A percentile compares a stretch with the other conserved stretches of the same genome.
Conservation (phyloP, 1,139 yeast species). For the Suhomyces bolitotheri region DNA sequence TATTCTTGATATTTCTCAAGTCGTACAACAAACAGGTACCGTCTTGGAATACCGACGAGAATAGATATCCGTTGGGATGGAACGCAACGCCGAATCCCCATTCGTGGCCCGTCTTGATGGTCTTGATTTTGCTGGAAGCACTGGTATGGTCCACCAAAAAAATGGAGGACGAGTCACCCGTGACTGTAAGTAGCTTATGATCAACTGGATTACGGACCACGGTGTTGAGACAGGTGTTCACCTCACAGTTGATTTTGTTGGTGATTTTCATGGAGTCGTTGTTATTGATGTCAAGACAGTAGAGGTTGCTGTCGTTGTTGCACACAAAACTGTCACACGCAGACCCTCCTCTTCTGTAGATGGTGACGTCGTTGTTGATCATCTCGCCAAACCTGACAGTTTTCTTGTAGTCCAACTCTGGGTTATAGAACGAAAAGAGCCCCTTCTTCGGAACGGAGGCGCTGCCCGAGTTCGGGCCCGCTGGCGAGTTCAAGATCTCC, state of each 20-base stretch:
- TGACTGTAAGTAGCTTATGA: constrained; percentile 35
- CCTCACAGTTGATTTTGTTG: constrained; percentile 37
- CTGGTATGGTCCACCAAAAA: constrained; percentile 39
- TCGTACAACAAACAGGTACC: constrained; percentile 80
- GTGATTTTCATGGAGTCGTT: constrained; percentile 45
- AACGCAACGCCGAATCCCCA: constrained; percentile 85
- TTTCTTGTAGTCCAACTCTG: constrained; percentile 43
- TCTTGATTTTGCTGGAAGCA: constrained; percentile 20
- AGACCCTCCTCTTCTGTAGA: constrained; percentile 42
- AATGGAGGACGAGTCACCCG: constrained; percentile 44
- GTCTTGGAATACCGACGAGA: constrained; percentile 83
- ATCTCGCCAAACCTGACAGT: constrained; percentile 71
- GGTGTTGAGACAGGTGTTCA: constrained; percentile 43
- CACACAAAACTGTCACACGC: constrained; percentile 65
- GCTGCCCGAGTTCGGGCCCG: constrained; percentile 10
- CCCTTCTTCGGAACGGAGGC: constrained; percentile 48
- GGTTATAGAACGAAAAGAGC: constrained; percentile 57
- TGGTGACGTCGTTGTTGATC: constrained; percentile 79
- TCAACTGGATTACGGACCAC: constrained; percentile 35
- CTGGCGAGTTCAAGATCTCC: constrained; percentile 25
- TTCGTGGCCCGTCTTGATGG: constrained; percentile 60
- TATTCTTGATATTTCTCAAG: constrained; percentile 51
- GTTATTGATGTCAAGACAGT: constrained; percentile 57
- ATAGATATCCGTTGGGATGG: constrained; percentile 67
- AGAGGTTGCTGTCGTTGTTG: constrained; percentile 76